Conservation (phyloP, 1,139 yeast species). For the Chernovozyma aurita region DNA sequence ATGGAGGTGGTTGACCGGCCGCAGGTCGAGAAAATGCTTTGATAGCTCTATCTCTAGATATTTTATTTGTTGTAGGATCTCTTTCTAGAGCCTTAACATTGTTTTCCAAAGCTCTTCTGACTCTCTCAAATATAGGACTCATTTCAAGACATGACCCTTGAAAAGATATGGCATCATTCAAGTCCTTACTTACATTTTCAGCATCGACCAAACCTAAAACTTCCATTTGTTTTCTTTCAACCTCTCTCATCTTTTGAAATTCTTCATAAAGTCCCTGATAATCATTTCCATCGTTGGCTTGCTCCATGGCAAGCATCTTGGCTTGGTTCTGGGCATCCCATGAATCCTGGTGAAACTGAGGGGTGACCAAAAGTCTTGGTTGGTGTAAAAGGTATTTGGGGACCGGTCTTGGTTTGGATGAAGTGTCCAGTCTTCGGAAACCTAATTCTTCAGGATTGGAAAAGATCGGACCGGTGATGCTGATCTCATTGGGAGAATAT, state of each 20-base stretch:
- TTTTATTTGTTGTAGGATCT: constrained; percentile 58
- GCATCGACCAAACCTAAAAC: constrained; percentile 79
- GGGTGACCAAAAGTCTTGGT: constrained; percentile 33
- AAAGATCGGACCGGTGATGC: constrained; percentile 26
- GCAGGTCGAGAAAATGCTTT: constrained; percentile 97
- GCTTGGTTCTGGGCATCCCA: constrained; percentile 43
- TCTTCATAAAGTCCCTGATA: constrained; percentile 44
- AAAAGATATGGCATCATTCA: constrained; percentile 82
- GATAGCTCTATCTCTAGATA: constrained; percentile 63
- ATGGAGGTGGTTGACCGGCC: constrained; percentile 97
- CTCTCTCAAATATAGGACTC: constrained; percentile 94
- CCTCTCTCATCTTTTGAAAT: constrained; percentile 69
- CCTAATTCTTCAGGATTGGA: constrained; percentile 27
- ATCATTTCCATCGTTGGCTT: constrained; percentile 28
- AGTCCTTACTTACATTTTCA: constrained; percentile 74
- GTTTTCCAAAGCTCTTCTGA: constrained; percentile 82
- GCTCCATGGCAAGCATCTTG: constrained; percentile 35
- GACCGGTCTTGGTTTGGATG: constrained; percentile 18
- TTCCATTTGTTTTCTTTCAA: constrained; percentile 80
- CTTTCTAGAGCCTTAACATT: constrained; percentile 79
- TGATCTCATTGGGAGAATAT: constrained; percentile 19
- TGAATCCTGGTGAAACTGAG: constrained; percentile 28
- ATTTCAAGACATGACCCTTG: constrained; percentile 87
- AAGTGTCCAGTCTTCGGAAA: constrained; percentile 13
- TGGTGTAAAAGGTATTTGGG: constrained; percentile 38